Conservation (phyloP, 2,329 filamentous ascomycete species). For the Plenodomus lindquistii region DNA sequence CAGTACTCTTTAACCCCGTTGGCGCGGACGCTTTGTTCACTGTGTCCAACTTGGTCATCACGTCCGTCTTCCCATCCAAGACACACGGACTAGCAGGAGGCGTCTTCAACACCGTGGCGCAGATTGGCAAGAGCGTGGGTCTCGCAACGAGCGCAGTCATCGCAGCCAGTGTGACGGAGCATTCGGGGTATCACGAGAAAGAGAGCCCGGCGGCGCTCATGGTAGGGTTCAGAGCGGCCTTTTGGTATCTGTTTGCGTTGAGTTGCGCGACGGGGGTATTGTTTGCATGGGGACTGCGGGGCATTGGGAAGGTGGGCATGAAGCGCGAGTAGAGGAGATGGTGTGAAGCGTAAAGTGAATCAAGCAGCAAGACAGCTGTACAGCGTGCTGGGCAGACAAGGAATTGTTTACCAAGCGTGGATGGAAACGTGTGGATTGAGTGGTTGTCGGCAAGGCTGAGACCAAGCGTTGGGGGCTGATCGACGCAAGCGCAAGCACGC, state of each 20-base stretch:
- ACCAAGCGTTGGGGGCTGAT: not conserved
- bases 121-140: conserved; percentile 49
- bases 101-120: conserved; percentile 51
- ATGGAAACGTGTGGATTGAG: not conserved
- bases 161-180: conserved; percentile 35
- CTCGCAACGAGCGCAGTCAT: conserved; percentile 46
- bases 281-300: conserved; percentile 47
- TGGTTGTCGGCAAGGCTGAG: not conserved
- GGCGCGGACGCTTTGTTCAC: conserved; percentile 52
- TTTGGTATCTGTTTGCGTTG: conserved; percentile 49
- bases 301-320: conserved; percentile 50
- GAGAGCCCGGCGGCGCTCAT: conserved; percentile 41
- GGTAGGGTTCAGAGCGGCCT: conserved; percentile 48
- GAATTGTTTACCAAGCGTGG: not conserved
- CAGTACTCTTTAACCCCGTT: conserved; percentile 49
- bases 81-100: conserved; percentile 52
- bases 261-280: conserved; percentile 36
- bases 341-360: too few species aligned
- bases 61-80: conserved; percentile 45
- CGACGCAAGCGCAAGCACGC: not conserved
- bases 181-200: conserved; percentile 30
- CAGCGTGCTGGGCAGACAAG: too few species aligned
- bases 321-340: conserved; percentile 48
- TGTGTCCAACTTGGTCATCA: conserved; percentile 50
- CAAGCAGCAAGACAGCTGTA: too few species aligned